These are phyloP conservation scores for Phytopythium aichiense DNA, from an alignment of 352 stramenopile species.

Conservation along the genomic window DNA sequence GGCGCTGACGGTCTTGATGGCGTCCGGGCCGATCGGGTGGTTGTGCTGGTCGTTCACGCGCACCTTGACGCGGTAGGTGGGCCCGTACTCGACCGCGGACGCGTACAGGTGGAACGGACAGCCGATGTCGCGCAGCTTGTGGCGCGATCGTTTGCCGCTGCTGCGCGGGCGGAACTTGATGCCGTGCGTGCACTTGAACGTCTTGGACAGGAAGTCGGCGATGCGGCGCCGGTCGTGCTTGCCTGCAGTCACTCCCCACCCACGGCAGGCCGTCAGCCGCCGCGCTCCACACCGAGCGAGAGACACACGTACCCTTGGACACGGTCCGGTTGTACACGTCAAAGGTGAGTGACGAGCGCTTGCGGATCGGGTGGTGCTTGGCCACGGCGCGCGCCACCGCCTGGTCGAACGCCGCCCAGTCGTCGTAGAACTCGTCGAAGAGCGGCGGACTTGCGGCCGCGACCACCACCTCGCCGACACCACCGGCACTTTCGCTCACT, in stretches of 20 bases:
- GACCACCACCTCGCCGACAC: background rate
- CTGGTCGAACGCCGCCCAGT: conserved; percentile 66
- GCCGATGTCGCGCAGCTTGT: conserved; percentile 68
- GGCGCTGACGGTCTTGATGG: conserved; percentile 44
- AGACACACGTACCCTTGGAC: conserved; percentile 39
- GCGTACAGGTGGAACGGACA: conserved; percentile 82
- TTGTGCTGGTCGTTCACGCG: conserved; percentile 74
- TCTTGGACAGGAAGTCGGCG: conserved; percentile 77
- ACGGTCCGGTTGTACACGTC: conserved; percentile 85
- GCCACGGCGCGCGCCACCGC: conserved; percentile 57
- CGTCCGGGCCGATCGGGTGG: conserved; percentile 64
- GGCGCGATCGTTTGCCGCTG: conserved; percentile 58
- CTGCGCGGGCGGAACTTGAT: conserved; percentile 79
- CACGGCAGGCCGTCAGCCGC: background rate
- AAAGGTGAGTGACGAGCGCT: conserved; percentile 79
- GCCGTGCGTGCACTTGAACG: conserved; percentile 81
- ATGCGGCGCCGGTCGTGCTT: conserved; percentile 70
- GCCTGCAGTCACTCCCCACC: conserved; percentile 13
- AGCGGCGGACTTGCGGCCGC: conserved; percentile 20
- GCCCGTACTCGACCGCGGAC: conserved; percentile 54
- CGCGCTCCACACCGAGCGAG: no score
- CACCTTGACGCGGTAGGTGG: conserved; percentile 70
- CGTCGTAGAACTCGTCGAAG: conserved; percentile 73
- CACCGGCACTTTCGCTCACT: background rate
- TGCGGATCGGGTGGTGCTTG: conserved; percentile 72